A percentile compares a stretch with the other conserved stretches of the same genome.
Evolutionary conservation across 2,329 filamentous ascomycete genomes (phyloP).

Genomic region (Mycocentrospora acerina): DNA sequence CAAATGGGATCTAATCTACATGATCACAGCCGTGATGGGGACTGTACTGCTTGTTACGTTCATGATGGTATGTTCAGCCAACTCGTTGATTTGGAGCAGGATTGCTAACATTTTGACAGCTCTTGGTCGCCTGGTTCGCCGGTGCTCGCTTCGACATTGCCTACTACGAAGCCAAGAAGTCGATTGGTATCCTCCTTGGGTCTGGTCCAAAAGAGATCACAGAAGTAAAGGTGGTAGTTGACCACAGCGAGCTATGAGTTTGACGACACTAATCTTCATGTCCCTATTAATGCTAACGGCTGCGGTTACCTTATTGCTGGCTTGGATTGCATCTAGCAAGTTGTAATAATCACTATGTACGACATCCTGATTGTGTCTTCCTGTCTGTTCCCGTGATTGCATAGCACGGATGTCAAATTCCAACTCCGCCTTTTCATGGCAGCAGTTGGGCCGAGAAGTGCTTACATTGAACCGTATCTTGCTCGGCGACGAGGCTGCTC

Average conservation of each 20-base stretch:
- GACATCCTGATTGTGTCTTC: not conserved
- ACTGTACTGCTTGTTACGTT: slow-evolving; percentile 71
- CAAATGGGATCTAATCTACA: slow-evolving; percentile 59
- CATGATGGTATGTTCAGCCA: slow-evolving; percentile 69
- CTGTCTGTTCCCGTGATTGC: slow-evolving; percentile 8
- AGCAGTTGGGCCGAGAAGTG: slow-evolving; percentile 97
- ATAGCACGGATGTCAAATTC: slow-evolving; percentile 99
- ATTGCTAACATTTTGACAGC: slow-evolving; percentile 53
- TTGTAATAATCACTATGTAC: slow-evolving; percentile 27
- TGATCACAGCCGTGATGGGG: slow-evolving; percentile 66
- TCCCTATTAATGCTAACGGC: slow-evolving; percentile 36
- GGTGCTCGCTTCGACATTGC: slow-evolving; percentile 81
- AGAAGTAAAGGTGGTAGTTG: slow-evolving; percentile 25
- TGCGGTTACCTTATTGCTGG: slow-evolving; percentile 13
- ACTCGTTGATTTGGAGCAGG: not conserved
- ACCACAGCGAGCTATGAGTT: slow-evolving; percentile 47
- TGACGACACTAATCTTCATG: slow-evolving; percentile 11
- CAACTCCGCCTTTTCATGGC: slow-evolving; percentile 67
- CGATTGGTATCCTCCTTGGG: slow-evolving; percentile 44
- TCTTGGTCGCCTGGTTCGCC: slow-evolving; percentile 74
- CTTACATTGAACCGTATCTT: slow-evolving; percentile 53
- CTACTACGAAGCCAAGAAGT: slow-evolving; percentile 57
- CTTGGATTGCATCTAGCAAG: slow-evolving; percentile 15
- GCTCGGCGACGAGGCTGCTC: slow-evolving; percentile 34
- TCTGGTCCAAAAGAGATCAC: slow-evolving; percentile 15